phyloP scores from a whole-genome alignment of 148 eudicot genomes.

The Rhododendron mucronatum region DNA sequence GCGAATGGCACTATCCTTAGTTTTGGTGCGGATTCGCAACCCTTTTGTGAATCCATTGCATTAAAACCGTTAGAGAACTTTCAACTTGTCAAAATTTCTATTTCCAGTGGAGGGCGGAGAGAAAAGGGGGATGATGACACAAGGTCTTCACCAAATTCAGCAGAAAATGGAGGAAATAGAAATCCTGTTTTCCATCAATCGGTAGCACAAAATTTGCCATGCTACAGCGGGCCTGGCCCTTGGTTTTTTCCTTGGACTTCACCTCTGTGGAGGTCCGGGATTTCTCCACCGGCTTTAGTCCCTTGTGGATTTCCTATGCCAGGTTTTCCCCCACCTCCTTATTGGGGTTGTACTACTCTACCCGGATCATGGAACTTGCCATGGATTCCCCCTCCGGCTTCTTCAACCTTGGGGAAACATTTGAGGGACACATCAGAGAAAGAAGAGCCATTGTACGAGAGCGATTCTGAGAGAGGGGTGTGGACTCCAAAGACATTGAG shows the following conservation, averaged over 20 bases:
- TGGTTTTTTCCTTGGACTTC: conserved; percentile 45
- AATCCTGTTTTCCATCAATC: conserved; percentile 20
- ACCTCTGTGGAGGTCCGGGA: conserved; percentile 12
- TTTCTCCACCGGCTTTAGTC: conserved; percentile 14
- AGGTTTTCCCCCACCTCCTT: conserved; percentile 38
- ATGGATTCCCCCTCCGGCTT: conserved; percentile 23
- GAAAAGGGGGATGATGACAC: conserved; percentile 16
- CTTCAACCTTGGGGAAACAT: conserved; percentile 51
- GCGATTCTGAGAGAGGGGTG: conserved; percentile 14
- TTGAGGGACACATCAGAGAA: conserved; percentile 40
- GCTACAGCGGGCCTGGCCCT: conserved; percentile 24
- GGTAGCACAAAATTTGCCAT: conserved; percentile 18
- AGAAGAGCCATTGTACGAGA: conserved; percentile 15
- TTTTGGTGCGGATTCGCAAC: conserved; percentile 3
- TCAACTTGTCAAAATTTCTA: conserved; percentile 6
- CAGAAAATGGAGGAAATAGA: conserved; percentile 20
- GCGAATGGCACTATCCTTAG: conserved; percentile 12
- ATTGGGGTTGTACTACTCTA: conserved; percentile 27
- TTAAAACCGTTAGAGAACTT: conserved; percentile 16
- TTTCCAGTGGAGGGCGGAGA: conserved; percentile 7
- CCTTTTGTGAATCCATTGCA: conserved; percentile 28
- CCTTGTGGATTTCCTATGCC: conserved; percentile 37
- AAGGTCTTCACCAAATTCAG: conserved; percentile 14
- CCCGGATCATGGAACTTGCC: conserved; percentile 42
- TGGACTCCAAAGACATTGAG: conserved; percentile 40